Conservation (phyloP, 495 filamentous ascomycete species). For the Durotheca rogersii region DNA sequence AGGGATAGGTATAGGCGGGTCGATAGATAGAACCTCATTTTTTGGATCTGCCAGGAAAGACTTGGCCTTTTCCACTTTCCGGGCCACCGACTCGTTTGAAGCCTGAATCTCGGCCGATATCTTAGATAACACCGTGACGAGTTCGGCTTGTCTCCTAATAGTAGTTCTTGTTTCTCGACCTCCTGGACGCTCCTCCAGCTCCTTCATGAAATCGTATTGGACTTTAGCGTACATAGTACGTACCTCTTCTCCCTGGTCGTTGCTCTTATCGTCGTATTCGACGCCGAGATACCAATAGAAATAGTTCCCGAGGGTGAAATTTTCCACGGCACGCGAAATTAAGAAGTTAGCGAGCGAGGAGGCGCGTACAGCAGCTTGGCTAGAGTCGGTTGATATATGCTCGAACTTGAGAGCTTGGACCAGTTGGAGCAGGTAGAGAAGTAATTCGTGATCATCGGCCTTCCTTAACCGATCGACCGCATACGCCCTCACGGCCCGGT, state of each 20-base stretch:
- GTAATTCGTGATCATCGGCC: slow-evolving; percentile 88
- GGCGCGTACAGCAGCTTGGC: slow-evolving; percentile 67
- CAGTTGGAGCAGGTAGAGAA: slow-evolving; percentile 89
- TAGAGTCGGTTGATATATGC: slow-evolving; percentile 59
- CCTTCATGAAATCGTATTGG: slow-evolving; percentile 92
- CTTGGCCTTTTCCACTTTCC: slow-evolving; percentile 81
- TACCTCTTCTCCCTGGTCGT: slow-evolving; percentile 66
- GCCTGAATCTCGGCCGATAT: slow-evolving; percentile 88
- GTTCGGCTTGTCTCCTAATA: slow-evolving; percentile 83
- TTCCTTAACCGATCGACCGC: slow-evolving; percentile 90
- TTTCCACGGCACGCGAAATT: slow-evolving; percentile 78
- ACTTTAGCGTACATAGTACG: slow-evolving; percentile 86
- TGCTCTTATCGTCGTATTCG: slow-evolving; percentile 79
- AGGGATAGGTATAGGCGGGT: slow-evolving; percentile 85
- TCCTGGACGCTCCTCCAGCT: slow-evolving; percentile 61
- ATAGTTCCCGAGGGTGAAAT: slow-evolving; percentile 88
- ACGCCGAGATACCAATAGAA: slow-evolving; percentile 99
- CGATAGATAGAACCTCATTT: slow-evolving; percentile 78
- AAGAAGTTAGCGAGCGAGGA: slow-evolving; percentile 90
- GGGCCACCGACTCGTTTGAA: slow-evolving; percentile 69
- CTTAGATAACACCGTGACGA: slow-evolving; percentile 81
- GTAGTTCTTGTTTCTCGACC: slow-evolving; percentile 72
- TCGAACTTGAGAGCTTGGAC: slow-evolving; percentile 98
- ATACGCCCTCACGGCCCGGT: slow-evolving; percentile 82
- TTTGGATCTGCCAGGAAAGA: slow-evolving; percentile 82